Base-by-base conservation (phyloP, 225 moss, liverwort and hornwort species). In the Marchantia paleacea region DNA sequence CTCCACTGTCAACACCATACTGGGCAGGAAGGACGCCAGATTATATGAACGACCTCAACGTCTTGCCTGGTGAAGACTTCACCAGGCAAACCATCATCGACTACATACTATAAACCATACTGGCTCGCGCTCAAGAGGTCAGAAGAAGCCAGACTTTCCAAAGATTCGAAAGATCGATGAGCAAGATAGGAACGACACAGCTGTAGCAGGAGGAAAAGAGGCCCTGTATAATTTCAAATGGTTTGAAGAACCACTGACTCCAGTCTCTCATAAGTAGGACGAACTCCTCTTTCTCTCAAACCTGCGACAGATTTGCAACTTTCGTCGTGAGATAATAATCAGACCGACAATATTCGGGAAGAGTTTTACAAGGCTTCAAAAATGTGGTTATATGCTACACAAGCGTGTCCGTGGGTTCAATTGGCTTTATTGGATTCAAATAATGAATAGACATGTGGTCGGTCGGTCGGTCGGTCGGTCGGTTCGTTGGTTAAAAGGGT, bases 371-470 rank as follows among this genome's bases (percentile, higher is more conserved):
- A 18, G 55, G 55, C 3, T 26, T 28, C 55, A 29, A 55, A 55
- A 54, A 3, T 53, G 53, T 52, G 20, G 52, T 9, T 73, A 0
- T 53, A 73, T 53, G 74, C 54, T 74, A 74, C 74, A 74, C 26
- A 73, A 52, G 52, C 5, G 73, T 70, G 48, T 53, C 73, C 52
- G 24, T 53, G 54, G 54, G 55, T 74, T 55, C 74, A 74, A 16
- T 74, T 74, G 74, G 74, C 54, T 74, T 74, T 74, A 74, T 74
- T 74, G 74, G 74, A 54, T 74, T 74, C 74, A 74, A 55, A 22
- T 74, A 53, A 74, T 74, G 15, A 74, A 74, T 74, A 55, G 14
- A 54, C 54, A 26, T 29, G 74, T 74, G 26, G 28, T 5, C 0
- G 65, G 26, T 24, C 20, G 5, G 20, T n/a, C 12, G 55, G 55